Base-by-base conservation (phyloP, 106 monocot genomes). In the Narthecium ossifragum region DNA sequence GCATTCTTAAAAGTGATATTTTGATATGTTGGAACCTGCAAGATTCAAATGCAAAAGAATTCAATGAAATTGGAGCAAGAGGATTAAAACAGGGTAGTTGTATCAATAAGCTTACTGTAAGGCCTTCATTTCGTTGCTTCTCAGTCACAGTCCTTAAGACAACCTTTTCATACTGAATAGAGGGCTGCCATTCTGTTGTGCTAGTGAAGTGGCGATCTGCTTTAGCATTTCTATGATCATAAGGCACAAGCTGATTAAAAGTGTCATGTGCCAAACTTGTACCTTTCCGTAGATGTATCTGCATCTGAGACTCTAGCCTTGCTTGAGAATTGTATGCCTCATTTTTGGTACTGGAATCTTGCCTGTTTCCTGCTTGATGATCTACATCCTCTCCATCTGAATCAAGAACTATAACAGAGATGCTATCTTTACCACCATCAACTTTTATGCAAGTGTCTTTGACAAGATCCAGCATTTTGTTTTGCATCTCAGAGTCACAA, bases 301-400 rank as follows among this genome's bases (percentile, higher is more conserved):
- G 26, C 23, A 64, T 25, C 51, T 45, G 49, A 54, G 53, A 34
- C 22, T 37, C 32, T 20, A 80, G 46, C 29, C 46, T 52, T 33
- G 30, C 29, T 33, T 13, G 27, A 53, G 62, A 47, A 50, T 70
- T 59, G 46, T n/a, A 46, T 13, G 18, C 14, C 21, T 49, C 51
- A 12, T 52, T 26, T 37, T 45, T 59, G 64, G 56, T 26, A 55
- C 12, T 22, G 17, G 36, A 22, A 23, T 63, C 30, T 31, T 23
- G 20, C 20, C 68, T 47, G 14, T 28, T 26, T 23, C 13, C 47
- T 22, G 1, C 26, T 32, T 50, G 21, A 30, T 27, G 58, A 46
- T 38, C 38, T 40, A 10, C 72, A 51, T 70, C 71, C 32, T 90
- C 90, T 26, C 86, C 92, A 72, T 92, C 92, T 8, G 92, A 92